Base-by-base conservation (phyloP, 2,329 filamentous ascomycete species). In the Fusarium tupiense region DNA sequence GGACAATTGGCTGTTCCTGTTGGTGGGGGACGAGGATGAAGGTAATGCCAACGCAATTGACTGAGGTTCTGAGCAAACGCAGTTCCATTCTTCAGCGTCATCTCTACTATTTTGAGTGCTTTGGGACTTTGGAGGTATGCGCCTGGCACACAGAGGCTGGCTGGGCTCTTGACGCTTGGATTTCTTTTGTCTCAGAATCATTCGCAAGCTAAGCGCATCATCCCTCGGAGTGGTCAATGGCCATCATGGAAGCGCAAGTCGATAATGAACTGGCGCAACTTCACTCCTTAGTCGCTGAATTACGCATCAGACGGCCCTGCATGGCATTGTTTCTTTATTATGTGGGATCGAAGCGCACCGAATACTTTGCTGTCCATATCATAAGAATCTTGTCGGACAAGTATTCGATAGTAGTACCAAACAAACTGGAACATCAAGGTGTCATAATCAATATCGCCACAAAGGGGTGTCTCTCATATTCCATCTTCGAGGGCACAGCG, bases 181-280 rank as follows among this genome's bases (percentile, higher is more conserved):
- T 71, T 68, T 56, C 31, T 37, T 63, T 49, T 76, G 73, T 75
- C 73, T 75, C 60, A 37, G 66, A 69, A 38, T 67, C 49, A 58
- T 61, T 52, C 26, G 17, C 35, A 73, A 67, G 43, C 61, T 60
- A 69, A 73, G 72, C 67, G 60, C 59, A 73, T 63, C 69, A 65
- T 75, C 66, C 61, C 66, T 71, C 54, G 26, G 58, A 57, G 59
- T 57, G 57, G 52, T 62, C 35, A 38, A 60, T 38, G 31, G 24
- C 44, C 43, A 44, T 44, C 26, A 64, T 59, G 46, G 43, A 67
- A 62, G 53, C 61, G 70, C 65, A 70, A 57, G 24, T 31, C 37
- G 26, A 61, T 24, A 40, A 56, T 29, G 29, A 46, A 54, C 33
- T 69, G 72, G 69, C 64, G 72, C 56, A 66, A 60, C 43, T 44